Evolutionary conservation across 495 filamentous ascomycete genomes (phyloP).

Genomic region (Penicillium herquei): DNA sequence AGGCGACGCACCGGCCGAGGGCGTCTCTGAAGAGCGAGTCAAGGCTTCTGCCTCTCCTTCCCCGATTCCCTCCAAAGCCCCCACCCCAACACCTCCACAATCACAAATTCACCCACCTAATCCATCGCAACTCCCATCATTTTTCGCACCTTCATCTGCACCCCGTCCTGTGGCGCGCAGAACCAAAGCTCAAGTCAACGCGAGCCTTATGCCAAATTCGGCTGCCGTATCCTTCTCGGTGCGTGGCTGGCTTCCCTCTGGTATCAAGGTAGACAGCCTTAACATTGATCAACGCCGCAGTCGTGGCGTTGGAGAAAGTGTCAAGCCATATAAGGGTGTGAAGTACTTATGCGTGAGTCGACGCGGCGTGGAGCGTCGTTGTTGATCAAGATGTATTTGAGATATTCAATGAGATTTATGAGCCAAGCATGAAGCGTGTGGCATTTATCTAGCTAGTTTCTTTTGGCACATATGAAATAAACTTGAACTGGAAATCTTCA

Average conservation of each 20-base stretch:
- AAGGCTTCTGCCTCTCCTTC: constrained; percentile 19
- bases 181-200: constrained; percentile 64
- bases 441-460: neutral
- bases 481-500: too few relatives aligned
- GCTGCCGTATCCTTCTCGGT: constrained; percentile 86
- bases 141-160: constrained; percentile 29
- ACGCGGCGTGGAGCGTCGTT: constrained; percentile 70
- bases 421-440: constrained; percentile 3
- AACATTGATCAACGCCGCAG: constrained; percentile 81
- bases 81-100: constrained; percentile 23
- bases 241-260: constrained; percentile 92
- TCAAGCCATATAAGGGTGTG: constrained; percentile 96
- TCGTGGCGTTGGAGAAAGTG: constrained; percentile 77
- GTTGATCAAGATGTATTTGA: constrained; percentile 18
- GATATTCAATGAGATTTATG: neutral
- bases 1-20: constrained; percentile 18
- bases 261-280: constrained; percentile 88
- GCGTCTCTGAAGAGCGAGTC: constrained; percentile 3
- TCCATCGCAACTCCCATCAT: constrained; percentile 21
- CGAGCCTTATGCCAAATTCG: constrained; percentile 85
- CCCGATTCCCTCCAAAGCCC: constrained; percentile 28
- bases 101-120: neutral
- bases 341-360: constrained; percentile 93
- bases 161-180: constrained; percentile 32
- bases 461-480: neutral